Base-by-base conservation (phyloP, 768 basidiomycete genomes). In the Calocybe cyanea region DNA sequence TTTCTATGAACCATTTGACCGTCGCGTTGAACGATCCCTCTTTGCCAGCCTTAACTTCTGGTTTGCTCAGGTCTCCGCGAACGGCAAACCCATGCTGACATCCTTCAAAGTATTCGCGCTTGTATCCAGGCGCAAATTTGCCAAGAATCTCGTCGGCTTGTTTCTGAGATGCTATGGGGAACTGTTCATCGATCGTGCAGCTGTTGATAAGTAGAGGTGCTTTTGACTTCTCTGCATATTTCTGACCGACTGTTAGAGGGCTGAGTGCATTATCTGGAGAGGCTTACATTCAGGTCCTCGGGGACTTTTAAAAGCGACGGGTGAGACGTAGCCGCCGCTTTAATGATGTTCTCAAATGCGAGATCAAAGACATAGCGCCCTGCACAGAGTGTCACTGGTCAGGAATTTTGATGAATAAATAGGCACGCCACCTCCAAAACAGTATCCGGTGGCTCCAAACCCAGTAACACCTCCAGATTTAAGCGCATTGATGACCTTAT, bases 391-490 rank as follows among this genome's bases (percentile, higher is more conserved):
- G 20, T 18, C 40, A 24, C 30, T 36, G 15, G 13, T n/a, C 7
- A 32, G 1, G 7, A 11, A 15, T 0, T 14, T 2, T 21, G 13
- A 2, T n/a, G 17, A 18, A 23, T 11, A 18, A 24, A 11, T 42
- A 57, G 69, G 45, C 48, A 73, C 70, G 46, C 48, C n/a, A 73
- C 79, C 85, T 48, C 84, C 83, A 44, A 76, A 81, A 67, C 87
- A 90, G 68, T 80, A 88, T 2, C 83, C 85, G 4, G 75, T 74
- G 0, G 80, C 78, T 0, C 67, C 84, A 46, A 89, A 73, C 6
- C 59, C 59, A 1, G 68, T 78, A 17, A 88, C 67, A 1, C 85
- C 87, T 49, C 76, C 56, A 24, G 63, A 74, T 57, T 80, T 81
- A 49, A 90, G 72, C 0, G 68, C 76, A 3, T 58, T 61, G 24